These are phyloP conservation scores for Aphanomyces astaci DNA, from an alignment of 352 stramenopile genomes.

Conservation along the genomic window DNA sequence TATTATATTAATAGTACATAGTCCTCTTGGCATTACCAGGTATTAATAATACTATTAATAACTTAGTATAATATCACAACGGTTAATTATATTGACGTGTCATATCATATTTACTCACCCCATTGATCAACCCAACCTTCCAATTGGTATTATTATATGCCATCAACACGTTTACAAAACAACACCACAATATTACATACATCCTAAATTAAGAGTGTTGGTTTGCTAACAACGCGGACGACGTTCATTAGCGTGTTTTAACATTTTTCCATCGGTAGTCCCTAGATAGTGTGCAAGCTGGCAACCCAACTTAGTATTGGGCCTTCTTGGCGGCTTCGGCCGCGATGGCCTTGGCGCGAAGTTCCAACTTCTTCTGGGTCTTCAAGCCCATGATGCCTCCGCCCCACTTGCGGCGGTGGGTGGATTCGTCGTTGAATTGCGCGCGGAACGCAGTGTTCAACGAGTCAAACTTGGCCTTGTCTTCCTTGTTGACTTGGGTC, in stretches of 20 bases:
- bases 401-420: conserved; percentile 94
- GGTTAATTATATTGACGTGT: too few relatives aligned
- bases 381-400: conserved; percentile 99
- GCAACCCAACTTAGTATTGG: conserved; percentile 75
- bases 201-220: too few relatives aligned
- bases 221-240: too few relatives aligned
- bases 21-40: too few relatives aligned
- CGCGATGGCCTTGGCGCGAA: conserved; percentile 95
- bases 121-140: too few relatives aligned
- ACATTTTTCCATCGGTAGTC: conserved; percentile 20
- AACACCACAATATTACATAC: too few relatives aligned
- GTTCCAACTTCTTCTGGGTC: conserved; percentile 99
- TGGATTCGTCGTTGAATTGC: conserved; percentile 96
- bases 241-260: conserved; percentile 21
- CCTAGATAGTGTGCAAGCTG: too few relatives aligned
- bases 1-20: too few relatives aligned
- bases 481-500: conserved; percentile 96
- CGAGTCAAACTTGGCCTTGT: conserved; percentile 95
- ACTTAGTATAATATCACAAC: too few relatives aligned
- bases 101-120: too few relatives aligned
- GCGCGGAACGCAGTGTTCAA: conserved; percentile 89
- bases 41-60: too few relatives aligned
- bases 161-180: neutral
- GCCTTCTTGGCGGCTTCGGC: conserved; percentile 98
- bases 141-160: too few relatives aligned